Conservation (phyloP, 495 filamentous ascomycete species). For the Acidomyces sp. region DNA sequence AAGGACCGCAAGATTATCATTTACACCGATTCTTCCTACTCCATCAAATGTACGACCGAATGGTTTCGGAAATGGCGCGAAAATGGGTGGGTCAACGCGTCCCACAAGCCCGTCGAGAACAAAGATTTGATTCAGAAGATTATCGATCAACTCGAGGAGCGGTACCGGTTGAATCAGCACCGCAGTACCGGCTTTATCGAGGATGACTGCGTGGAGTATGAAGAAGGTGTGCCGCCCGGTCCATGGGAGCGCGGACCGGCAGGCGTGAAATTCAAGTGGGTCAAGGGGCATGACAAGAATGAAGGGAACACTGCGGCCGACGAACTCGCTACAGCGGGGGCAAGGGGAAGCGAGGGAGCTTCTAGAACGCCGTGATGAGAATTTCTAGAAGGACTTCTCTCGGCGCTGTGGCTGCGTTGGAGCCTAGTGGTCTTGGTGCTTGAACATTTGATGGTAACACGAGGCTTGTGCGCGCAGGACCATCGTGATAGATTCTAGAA, state of each 20-base stretch:
- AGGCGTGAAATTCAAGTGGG: conserved; percentile 54
- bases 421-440: too few relatives aligned
- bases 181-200: conserved; percentile 4
- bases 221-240: neutral
- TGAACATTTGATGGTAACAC: too few relatives aligned
- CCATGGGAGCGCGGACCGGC: conserved; percentile 15
- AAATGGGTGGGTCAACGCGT: conserved; percentile 65
- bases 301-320: conserved; percentile 72
- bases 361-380: too few relatives aligned
- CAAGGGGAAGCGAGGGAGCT: conserved; percentile 24
- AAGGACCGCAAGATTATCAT: conserved; percentile 52
- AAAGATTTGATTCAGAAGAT: conserved; percentile 68
- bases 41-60: conserved; percentile 75
- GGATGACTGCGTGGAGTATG: conserved; percentile 10
- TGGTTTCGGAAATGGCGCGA: conserved; percentile 71
- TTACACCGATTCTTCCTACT: conserved; percentile 71
- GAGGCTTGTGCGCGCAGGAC: too few relatives aligned
- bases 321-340: conserved; percentile 53
- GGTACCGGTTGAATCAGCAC: conserved; percentile 26
- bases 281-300: conserved; percentile 65
- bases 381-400: too few relatives aligned
- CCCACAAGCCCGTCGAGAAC: conserved; percentile 65
- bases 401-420: too few relatives aligned
- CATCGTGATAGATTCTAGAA: too few relatives aligned
- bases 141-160: conserved; percentile 54